Base-by-base conservation (phyloP, 495 filamentous ascomycete species). In the Haplographium delicatum region DNA sequence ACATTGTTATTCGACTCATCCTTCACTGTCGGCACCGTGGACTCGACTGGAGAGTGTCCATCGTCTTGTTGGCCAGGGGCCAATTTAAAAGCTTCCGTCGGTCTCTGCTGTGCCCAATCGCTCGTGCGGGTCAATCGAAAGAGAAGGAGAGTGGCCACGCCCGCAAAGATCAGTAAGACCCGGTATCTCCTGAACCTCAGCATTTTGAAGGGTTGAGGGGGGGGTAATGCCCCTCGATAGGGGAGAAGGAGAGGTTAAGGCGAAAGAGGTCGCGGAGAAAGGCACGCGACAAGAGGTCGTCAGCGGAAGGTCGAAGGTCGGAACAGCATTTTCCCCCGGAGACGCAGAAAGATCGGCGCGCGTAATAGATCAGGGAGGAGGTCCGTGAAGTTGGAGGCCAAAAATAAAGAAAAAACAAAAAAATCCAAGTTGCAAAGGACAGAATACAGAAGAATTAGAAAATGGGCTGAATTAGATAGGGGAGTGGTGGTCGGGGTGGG, bases 181-280 rank as follows among this genome's bases (percentile, higher is more conserved):
- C 89, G 82, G 60, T 89, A 91, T 67, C 88, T 76, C 44, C 89
- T 83, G 55, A 86, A 65, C 31, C 87, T 84, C 50, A 87, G 69
- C 89, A 93, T 91, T 15, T 42, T 26, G 50, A 52, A 15, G 28
- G 19, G 13, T 23, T 52, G n/a, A n/a, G n/a, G n/a, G n/a, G n/a
- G n/a, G n/a, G n/a, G n/a, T 18, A 20, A 19, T 25, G n/a, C 16
- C 30, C 44, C 30, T n/a, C 6, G 16, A 9, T 4, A 11, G 18
- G 16, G 44, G 13, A n/a, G 27, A 19, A 23, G 19, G 10, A 34
- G 11, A 35, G 13, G 39, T 20, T 24, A 10, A 42, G 16, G 39
- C 15, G 39, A 42, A 9, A 10, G 28, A 9, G 19, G 9, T 34
- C 13, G 10, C 11, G 16, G n/a, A 23, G 44, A 5, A 19, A 23